These are phyloP conservation scores for Amborella trichopoda DNA, from an alignment of 164 flowering plant genomes.

Conservation along the genomic window DNA sequence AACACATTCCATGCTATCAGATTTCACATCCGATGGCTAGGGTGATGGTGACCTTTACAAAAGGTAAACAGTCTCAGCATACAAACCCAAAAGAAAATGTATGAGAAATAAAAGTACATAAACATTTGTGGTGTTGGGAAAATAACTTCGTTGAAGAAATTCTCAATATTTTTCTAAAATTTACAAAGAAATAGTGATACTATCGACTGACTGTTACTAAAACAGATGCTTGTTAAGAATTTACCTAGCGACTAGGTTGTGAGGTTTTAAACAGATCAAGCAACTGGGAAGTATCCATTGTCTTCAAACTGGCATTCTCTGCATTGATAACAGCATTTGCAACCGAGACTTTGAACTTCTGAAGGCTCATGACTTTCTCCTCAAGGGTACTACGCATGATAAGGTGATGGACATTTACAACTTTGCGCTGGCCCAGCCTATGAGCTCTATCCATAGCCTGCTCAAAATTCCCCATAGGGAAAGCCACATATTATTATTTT, in stretches of 20 bases:
- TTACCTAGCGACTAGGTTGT: constrained; percentile 57
- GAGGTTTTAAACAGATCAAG: constrained; percentile 94
- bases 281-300: constrained; percentile 97
- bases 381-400: constrained; percentile 97
- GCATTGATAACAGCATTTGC: constrained; percentile 92
- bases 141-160: too few species aligned
- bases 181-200: neutral
- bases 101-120: too few species aligned
- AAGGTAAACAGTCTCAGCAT: too few species aligned
- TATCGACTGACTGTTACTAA: neutral
- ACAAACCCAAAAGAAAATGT: too few species aligned
- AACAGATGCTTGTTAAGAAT: too few species aligned
- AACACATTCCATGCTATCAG: too few species aligned
- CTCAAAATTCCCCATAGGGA: constrained; percentile 2
- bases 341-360: constrained; percentile 81
- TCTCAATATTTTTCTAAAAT: too few species aligned
- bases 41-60: too few species aligned
- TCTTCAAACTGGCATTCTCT: constrained; percentile 89
- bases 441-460: constrained; percentile 99
- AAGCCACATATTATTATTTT: too few species aligned
- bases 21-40: too few species aligned
- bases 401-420: constrained; percentile 96
- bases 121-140: too few species aligned
- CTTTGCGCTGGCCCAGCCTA: constrained; percentile 83
- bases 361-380: constrained; percentile 98